Evolutionary conservation across 2,329 filamentous ascomycete species (phyloP).

Genomic region (Lasiodiplodia gonubiensis): DNA sequence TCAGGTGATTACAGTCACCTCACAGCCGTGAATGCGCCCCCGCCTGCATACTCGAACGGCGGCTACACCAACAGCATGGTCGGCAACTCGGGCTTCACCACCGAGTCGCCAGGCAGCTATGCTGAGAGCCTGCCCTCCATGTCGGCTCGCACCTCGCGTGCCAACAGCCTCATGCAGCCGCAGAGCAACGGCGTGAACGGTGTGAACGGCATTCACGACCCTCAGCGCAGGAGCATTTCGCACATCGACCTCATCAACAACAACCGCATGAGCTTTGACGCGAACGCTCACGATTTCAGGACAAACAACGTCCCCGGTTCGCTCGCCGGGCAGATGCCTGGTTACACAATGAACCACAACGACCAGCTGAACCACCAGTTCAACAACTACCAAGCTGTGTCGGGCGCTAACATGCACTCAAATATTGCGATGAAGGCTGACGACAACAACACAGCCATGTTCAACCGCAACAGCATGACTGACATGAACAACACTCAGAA

Average conservation of each 20-base stretch:
- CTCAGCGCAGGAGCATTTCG: slow-evolving; percentile 37
- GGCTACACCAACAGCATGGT: slow-evolving; percentile 29
- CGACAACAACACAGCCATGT: slow-evolving; percentile 38
- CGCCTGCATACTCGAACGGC: slow-evolving; percentile 20
- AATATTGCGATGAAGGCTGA: slow-evolving; percentile 45
- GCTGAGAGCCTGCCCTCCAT: slow-evolving; percentile 48
- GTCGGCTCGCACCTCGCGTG: slow-evolving; percentile 55
- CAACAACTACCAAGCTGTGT: slow-evolving; percentile 41
- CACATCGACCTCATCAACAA: slow-evolving; percentile 28
- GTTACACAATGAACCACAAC: slow-evolving; percentile 31
- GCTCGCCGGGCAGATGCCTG: slow-evolving; percentile 23
- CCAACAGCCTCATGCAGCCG: slow-evolving; percentile 56
- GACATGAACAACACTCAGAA: slow-evolving; percentile 44
- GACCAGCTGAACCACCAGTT: slow-evolving; percentile 33
- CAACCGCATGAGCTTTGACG: slow-evolving; percentile 29
- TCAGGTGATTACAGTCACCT: slow-evolving; percentile 42
- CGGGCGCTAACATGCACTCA: slow-evolving; percentile 43
- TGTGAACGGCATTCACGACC: slow-evolving; percentile 40
- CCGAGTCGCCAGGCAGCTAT: slow-evolving; percentile 39
- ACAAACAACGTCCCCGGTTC: slow-evolving; percentile 32
- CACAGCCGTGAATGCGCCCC: slow-evolving; percentile 26
- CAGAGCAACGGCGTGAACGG: slow-evolving; percentile 31
- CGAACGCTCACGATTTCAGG: slow-evolving; percentile 43
- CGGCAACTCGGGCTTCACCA: slow-evolving; percentile 43
- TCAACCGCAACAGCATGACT: slow-evolving; percentile 43